A percentile compares a stretch with the other conserved stretches of the same genome.
These are phyloP conservation scores for Xylariaceae sp. DNA, from an alignment of 2,329 filamentous ascomycete species.

Conservation along the genomic window DNA sequence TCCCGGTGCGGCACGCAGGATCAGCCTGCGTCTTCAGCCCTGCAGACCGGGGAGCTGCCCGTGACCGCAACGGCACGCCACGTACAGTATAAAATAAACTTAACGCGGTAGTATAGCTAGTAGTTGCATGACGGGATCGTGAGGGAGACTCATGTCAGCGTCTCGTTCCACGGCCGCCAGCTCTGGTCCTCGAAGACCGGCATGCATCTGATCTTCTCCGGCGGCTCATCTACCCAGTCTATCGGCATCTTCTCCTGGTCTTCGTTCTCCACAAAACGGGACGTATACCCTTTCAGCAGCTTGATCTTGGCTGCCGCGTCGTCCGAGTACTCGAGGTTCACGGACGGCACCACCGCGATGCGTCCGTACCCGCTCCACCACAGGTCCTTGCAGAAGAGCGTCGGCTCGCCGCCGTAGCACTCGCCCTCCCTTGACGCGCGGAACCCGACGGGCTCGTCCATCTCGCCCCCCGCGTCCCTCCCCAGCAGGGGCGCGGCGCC, in stretches of 20 bases:
- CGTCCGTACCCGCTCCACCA: constrained; percentile 42
- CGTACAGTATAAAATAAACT: too few species aligned
- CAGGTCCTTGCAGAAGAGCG: constrained; percentile 49
- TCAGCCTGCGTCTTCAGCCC: too few species aligned
- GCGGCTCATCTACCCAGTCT: constrained; percentile 36
- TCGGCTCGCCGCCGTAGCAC: constrained; percentile 47
- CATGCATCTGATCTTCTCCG: constrained; percentile 41
- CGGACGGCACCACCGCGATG: constrained; percentile 47
- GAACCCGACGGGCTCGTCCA: constrained; percentile 30
- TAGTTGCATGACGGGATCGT: too few species aligned
- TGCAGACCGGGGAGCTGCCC: too few species aligned
- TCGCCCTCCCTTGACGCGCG: constrained; percentile 33
- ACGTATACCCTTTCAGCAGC: constrained; percentile 40
- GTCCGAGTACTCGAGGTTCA: constrained; percentile 49
- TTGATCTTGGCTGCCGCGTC: constrained; percentile 39
- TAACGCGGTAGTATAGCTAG: too few species aligned
- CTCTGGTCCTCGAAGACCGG: constrained; percentile 31
- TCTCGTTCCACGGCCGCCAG: constrained; percentile 35
- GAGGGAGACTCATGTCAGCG: constrained; percentile 4
- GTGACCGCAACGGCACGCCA: too few species aligned
- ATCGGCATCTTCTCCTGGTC: constrained; percentile 26
- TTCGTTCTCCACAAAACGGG: constrained; percentile 25
- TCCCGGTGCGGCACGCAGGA: too few species aligned
- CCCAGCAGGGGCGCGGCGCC: constrained; percentile 37
- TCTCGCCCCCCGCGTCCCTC: neutral